A percentile compares a stretch with the other conserved stretches of the same genome.
phyloP scores from a whole-genome alignment of 73 alveolate genomes.

The Tetrahymena thermophila region DNA sequence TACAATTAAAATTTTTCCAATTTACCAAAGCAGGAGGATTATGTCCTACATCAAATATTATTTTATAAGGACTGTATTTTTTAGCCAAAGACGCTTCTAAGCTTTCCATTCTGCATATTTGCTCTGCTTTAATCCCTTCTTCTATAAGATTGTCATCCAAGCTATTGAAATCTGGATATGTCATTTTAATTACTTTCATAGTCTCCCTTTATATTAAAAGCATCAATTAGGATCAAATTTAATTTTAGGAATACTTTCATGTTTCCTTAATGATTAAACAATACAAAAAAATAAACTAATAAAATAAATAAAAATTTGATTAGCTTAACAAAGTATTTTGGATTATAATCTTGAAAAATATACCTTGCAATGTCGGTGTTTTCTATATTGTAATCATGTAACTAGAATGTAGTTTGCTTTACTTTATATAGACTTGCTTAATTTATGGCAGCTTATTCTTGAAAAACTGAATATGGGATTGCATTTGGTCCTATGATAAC shows the following conservation, averaged over 20 bases:
- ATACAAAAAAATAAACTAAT: too few species aligned
- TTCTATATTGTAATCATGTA: conserved; percentile 25
- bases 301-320: background rate
- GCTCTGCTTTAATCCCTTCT: conserved; percentile 13
- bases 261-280: too few species aligned
- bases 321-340: too few species aligned
- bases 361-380: conserved; percentile 5
- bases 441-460: conserved; percentile 6
- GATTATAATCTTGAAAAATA: background rate
- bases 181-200: background rate
- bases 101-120: conserved; percentile 39
- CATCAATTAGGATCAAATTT: too few species aligned
- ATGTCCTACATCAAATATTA: conserved; percentile 53
- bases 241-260: too few species aligned
- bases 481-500: conserved; percentile 69
- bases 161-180: background rate
- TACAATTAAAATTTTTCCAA: background rate
- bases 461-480: conserved; percentile 19
- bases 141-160: background rate
- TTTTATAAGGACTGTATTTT: background rate
- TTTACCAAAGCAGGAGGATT: conserved; percentile 49
- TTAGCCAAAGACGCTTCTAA: background rate
- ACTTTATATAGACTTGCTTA: background rate
- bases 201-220: background rate
- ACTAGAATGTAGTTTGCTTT: background rate